These are phyloP conservation scores for Cyclostephanos invisitatus DNA, from an alignment of 108 stramenopile genomes.

Conservation along the genomic window DNA sequence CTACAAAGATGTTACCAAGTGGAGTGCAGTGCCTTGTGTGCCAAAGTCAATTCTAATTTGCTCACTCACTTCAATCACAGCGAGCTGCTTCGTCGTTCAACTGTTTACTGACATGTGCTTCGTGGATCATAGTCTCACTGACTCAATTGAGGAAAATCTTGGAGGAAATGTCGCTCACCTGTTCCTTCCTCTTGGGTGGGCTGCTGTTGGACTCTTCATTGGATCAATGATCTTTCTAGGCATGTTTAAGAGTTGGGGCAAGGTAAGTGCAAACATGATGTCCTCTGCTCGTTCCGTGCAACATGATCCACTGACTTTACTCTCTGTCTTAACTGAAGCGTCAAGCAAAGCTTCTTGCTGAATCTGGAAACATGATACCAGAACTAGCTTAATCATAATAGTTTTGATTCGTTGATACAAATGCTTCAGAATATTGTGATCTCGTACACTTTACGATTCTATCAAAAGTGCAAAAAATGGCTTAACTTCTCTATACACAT, in stretches of 20 bases:
- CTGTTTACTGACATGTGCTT: slow-evolving; percentile 51
- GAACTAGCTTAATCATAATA: too few relatives aligned
- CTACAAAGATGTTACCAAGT: slow-evolving; percentile 49
- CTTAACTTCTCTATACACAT: too few relatives aligned
- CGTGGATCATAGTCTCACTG: slow-evolving; percentile 50
- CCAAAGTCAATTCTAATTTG: slow-evolving; percentile 28
- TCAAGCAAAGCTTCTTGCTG: too few relatives aligned
- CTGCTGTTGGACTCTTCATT: slow-evolving; percentile 42
- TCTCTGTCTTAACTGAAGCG: too few relatives aligned
- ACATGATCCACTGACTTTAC: too few relatives aligned
- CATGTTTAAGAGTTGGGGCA: slow-evolving; percentile 48
- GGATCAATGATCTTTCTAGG: slow-evolving; percentile 32
- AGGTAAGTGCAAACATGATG: slow-evolving; percentile 20
- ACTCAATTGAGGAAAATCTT: slow-evolving; percentile 52
- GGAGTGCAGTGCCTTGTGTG: slow-evolving; percentile 36
- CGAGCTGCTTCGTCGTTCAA: slow-evolving; percentile 54
- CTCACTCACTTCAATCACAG: slow-evolving; percentile 41
- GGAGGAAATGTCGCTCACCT: slow-evolving; percentile 49
- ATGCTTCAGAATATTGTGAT: too few relatives aligned
- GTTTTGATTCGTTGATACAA: too few relatives aligned
- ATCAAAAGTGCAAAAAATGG: too few relatives aligned
- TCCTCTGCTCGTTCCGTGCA: too few relatives aligned
- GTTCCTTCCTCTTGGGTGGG: slow-evolving; percentile 49
- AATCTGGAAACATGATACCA: too few relatives aligned
- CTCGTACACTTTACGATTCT: too few relatives aligned